Percentiles rank a stretch among this genome's conserved stretches.
phyloP scores from a whole-genome alignment of 2,329 filamentous ascomycete genomes.

The Chaetomiaceae sp. region DNA sequence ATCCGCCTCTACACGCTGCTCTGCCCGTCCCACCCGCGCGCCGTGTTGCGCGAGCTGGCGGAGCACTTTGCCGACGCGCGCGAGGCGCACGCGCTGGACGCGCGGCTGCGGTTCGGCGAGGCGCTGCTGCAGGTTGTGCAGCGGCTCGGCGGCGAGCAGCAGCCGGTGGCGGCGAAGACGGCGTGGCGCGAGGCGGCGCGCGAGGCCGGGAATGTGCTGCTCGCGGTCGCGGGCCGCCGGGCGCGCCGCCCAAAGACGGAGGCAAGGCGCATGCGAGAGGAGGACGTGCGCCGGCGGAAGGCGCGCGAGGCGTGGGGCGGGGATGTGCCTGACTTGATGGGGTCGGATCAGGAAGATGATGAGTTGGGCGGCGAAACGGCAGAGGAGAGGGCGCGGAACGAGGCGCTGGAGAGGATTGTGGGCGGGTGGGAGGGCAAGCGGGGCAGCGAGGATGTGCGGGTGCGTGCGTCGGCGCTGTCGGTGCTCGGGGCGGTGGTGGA shows the following conservation, averaged over 20 bases:
- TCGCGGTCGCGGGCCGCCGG: conserved; percentile 59
- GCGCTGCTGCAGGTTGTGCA: conserved; percentile 60
- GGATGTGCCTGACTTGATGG: conserved; percentile 40
- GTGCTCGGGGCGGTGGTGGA: conserved; percentile 57
- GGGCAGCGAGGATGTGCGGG: conserved; percentile 62
- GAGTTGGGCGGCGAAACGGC: too few species aligned
- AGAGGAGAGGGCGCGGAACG: conserved; percentile 42
- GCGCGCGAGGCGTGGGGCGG: conserved; percentile 50
- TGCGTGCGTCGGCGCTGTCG: conserved; percentile 63
- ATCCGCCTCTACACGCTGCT: conserved; percentile 60
- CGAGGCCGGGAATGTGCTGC: conserved; percentile 49
- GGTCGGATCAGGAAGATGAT: conserved; percentile 35
- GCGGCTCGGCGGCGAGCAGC: conserved; percentile 49
- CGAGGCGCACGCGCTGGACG: conserved; percentile 53
- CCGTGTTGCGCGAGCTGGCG: conserved; percentile 55
- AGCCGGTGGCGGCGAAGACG: conserved; percentile 48
- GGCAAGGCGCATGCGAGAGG: conserved; percentile 46
- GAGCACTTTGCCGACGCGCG: conserved; percentile 61
- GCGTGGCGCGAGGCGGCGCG: conserved; percentile 18
- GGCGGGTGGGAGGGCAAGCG: conserved; percentile 61
- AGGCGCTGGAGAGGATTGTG: conserved; percentile 52
- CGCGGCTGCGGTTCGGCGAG: conserved; percentile 63
- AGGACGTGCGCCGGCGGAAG: conserved; percentile 42
- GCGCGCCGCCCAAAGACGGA: conserved; percentile 55
- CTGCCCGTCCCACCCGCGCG: conserved; percentile 54